phyloP scores from a whole-genome alignment of 1,284 basidiomycete genomes.

The Tetrapyrgos nigripes region DNA sequence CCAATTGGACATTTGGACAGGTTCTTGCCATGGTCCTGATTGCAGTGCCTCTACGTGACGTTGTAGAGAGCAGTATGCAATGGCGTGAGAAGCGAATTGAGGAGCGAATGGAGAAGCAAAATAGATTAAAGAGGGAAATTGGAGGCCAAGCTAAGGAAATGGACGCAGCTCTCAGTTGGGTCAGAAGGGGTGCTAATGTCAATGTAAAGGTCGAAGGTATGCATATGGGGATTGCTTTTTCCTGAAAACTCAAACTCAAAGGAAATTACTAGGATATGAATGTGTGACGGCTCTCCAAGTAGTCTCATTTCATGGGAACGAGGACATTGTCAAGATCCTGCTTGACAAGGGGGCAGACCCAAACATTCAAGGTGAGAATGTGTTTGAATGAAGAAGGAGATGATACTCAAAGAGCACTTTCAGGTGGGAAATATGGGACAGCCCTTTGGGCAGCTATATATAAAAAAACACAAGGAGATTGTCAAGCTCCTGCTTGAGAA shows the following conservation, averaged over 20 bases:
- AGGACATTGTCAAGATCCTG: too few relatives aligned
- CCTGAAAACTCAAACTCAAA: background rate
- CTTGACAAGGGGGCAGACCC: too few relatives aligned
- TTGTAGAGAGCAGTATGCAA: background rate
- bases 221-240: background rate
- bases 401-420: too few relatives aligned
- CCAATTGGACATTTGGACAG: slow-evolving; percentile 31
- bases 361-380: too few relatives aligned
- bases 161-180: background rate
- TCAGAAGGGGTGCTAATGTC: background rate
- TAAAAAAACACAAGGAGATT: background rate
- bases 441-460: too few relatives aligned
- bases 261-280: background rate
- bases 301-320: background rate
- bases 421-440: too few relatives aligned
- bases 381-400: too few relatives aligned
- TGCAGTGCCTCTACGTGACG: slow-evolving; percentile 22
- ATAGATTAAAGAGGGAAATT: background rate
- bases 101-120: background rate
- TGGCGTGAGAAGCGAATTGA: background rate
- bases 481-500: background rate
- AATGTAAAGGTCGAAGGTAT: background rate
- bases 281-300: background rate
- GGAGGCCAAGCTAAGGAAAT: background rate
- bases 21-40: slow-evolving; percentile 29